Evolutionary conservation across 345 rosid genomes (phyloP).

Genomic region (Euclidium syriacum): DNA sequence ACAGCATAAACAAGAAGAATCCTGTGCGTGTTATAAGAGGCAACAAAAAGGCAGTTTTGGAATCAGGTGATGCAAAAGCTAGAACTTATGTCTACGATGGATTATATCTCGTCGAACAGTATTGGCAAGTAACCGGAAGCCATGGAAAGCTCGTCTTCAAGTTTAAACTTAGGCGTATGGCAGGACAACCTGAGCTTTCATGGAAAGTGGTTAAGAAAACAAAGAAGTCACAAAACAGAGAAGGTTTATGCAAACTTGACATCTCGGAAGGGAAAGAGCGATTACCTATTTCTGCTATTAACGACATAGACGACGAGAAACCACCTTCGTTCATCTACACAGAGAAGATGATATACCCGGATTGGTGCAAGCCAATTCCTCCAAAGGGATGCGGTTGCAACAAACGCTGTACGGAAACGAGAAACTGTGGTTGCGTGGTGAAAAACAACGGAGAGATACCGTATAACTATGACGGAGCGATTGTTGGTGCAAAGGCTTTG

Average conservation of each 20-base stretch:
- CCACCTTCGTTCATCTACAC: constrained; percentile 65
- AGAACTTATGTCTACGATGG: constrained; percentile 70
- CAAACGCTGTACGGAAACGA: constrained; percentile 44
- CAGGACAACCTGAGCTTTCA: constrained; percentile 79
- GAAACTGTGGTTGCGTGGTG: constrained; percentile 47
- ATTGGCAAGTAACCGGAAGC: constrained; percentile 56
- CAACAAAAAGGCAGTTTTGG: constrained; percentile 33
- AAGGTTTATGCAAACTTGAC: constrained; percentile 65
- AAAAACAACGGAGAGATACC: constrained; percentile 80
- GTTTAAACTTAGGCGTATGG: constrained; percentile 56
- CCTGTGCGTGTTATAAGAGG: constrained; percentile 90
- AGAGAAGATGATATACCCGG: constrained; percentile 50
- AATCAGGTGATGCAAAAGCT: constrained; percentile 34
- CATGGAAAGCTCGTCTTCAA: constrained; percentile 73
- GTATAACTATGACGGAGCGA: constrained; percentile 67
- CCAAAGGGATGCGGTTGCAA: constrained; percentile 56
- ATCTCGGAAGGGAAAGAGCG: constrained; percentile 66
- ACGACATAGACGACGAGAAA: constrained; percentile 59
- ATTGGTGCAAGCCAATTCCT: constrained; percentile 43
- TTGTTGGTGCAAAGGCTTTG: constrained; percentile 53
- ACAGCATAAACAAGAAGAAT: constrained; percentile 42
- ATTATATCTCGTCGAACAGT: constrained; percentile 56
- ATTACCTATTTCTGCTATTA: constrained; percentile 51
- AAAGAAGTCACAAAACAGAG: constrained; percentile 36
- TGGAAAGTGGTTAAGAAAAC: constrained; percentile 70